phyloP scores from a whole-genome alignment of 352 stramenopile species.

The Phytopythium helicoides region DNA sequence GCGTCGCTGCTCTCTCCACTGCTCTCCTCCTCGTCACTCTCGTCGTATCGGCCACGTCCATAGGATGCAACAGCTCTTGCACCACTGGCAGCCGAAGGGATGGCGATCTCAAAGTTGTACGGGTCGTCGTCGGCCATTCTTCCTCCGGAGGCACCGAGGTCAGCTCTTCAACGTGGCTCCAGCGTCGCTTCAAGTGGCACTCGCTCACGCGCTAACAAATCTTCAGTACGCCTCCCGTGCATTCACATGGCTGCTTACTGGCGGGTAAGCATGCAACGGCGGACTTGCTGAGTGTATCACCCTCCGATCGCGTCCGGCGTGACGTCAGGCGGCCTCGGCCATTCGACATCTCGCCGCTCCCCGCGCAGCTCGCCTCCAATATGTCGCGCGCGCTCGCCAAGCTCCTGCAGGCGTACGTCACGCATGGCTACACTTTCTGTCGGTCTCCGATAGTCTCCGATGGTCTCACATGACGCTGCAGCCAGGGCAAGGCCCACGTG shows the following conservation, averaged over 20 bases:
- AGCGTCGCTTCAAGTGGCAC: too few relatives aligned
- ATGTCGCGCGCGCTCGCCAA: conserved; percentile 26
- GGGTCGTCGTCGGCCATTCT: conserved; percentile 23
- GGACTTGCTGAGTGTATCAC: background rate
- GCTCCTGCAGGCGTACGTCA: conserved; percentile 11
- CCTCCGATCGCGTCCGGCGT: too few relatives aligned
- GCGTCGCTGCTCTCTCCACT: conserved; percentile 11
- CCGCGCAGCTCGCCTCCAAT: background rate
- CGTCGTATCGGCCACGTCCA: conserved; percentile 6
- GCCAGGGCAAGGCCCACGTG: conserved; percentile 34
- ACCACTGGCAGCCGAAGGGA: conserved; percentile 18
- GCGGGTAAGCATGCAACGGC: background rate
- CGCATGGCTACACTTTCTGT: background rate
- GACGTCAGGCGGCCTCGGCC: too few relatives aligned
- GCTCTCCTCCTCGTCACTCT: conserved; percentile 1
- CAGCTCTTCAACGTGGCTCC: too few relatives aligned
- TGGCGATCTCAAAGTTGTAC: conserved; percentile 53
- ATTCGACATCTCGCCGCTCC: background rate
- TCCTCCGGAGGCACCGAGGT: too few relatives aligned
- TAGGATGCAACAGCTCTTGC: background rate
- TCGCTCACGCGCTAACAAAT: too few relatives aligned
- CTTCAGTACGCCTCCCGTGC: background rate
- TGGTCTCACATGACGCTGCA: background rate
- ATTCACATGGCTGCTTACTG: conserved; percentile 3
- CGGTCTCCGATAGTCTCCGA: background rate